These are phyloP conservation scores for Pyricularia sp. DNA, from an alignment of 2,329 filamentous ascomycete genomes.

Conservation along the genomic window DNA sequence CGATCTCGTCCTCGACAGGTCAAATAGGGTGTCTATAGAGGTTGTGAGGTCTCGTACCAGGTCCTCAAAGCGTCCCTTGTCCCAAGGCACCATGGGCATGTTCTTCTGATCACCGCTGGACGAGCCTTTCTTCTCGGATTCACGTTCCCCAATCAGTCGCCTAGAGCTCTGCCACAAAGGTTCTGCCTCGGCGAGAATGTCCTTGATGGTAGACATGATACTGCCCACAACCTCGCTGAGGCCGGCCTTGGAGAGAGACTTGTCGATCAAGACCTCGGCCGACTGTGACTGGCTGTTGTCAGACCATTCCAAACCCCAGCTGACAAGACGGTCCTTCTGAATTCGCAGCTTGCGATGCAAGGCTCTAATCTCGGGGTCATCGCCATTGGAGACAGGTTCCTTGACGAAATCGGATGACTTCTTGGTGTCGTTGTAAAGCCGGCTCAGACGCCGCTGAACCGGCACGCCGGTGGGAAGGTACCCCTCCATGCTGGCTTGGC, in stretches of 20 bases:
- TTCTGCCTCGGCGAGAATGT: conserved; percentile 65
- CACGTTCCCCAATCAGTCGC: conserved; percentile 24
- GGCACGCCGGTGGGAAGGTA: conserved; percentile 39
- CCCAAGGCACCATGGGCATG: conserved; percentile 45
- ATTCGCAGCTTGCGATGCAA: conserved; percentile 67
- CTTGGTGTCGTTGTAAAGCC: conserved; percentile 72
- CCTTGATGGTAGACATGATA: conserved; percentile 69
- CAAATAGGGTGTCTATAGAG: conserved; percentile 69
- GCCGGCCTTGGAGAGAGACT: conserved; percentile 57
- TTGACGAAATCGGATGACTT: conserved; percentile 63
- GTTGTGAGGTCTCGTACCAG: conserved; percentile 61
- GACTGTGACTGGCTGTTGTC: conserved; percentile 52
- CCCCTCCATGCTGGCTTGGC: conserved; percentile 29
- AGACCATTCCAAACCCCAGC: conserved; percentile 73
- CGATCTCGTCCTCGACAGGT: conserved; percentile 55
- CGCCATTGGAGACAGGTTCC: conserved; percentile 46
- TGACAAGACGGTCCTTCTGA: conserved; percentile 65
- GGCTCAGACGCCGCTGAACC: conserved; percentile 50
- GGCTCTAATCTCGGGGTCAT: conserved; percentile 56
- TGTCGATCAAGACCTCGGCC: conserved; percentile 50
- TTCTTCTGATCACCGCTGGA: conserved; percentile 27
- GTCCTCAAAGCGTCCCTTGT: conserved; percentile 62
- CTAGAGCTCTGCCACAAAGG: conserved; percentile 53
- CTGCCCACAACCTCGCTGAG: conserved; percentile 65
- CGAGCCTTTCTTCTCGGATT: conserved; percentile 14